Percentiles rank a stretch among this genome's conserved stretches.
Conservation (phyloP, 176 grass and related monocot genomes). For the Triticum monococcum region DNA sequence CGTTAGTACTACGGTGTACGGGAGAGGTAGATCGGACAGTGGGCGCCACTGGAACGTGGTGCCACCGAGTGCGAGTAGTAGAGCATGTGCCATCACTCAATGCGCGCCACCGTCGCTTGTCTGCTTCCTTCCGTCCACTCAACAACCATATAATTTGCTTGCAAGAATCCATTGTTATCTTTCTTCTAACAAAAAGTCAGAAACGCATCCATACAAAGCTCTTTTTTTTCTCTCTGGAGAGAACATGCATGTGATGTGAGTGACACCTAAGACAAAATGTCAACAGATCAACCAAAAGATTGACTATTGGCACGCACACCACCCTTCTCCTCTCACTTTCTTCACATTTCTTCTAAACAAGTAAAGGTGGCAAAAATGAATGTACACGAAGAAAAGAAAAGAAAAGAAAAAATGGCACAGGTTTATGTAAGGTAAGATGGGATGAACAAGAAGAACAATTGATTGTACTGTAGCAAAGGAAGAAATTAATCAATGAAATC, state of each 20-base stretch:
- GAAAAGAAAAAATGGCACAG: too few species aligned
- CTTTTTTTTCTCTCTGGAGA: too few species aligned
- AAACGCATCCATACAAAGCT: not conserved
- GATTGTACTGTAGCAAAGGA: too few species aligned
- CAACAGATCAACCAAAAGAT: not conserved
- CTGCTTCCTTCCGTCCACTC: not conserved
- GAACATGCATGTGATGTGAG: not conserved
- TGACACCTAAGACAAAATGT: not conserved
- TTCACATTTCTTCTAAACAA: not conserved
- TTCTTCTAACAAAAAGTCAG: not conserved
- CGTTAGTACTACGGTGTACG: too few species aligned
- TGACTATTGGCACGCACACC: not conserved
- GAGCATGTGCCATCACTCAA: not conserved
- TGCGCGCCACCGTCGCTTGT: not conserved
- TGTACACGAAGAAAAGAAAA: not conserved
- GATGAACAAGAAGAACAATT: too few species aligned
- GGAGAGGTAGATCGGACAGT: too few species aligned
- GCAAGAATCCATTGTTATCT: not conserved
- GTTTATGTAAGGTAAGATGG: not conserved
- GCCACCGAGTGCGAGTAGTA: not conserved
- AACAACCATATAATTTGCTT: not conserved
- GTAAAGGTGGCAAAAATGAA: constrained; percentile 6
- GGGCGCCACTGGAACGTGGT: too few species aligned
- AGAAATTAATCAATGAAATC: too few species aligned
- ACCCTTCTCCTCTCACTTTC: not conserved